Evolutionary conservation across 768 basidiomycete genomes (phyloP).

Genomic region (Phylloporus scabripes): DNA sequence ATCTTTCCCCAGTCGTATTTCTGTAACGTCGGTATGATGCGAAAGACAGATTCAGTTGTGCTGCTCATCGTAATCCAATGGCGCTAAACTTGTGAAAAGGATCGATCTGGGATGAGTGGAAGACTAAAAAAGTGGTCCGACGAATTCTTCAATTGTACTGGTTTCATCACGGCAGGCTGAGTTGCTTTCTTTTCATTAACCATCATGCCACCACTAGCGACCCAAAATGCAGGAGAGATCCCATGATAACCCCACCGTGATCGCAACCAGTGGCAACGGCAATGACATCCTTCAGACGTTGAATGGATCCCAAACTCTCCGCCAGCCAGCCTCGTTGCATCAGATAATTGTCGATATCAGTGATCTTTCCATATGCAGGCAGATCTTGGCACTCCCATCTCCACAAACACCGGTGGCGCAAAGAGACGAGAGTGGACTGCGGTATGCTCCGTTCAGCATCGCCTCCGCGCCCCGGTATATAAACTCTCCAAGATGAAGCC

Average conservation of each 20-base stretch:
- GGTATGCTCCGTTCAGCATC: conserved; percentile 3
- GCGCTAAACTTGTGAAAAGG: neutral
- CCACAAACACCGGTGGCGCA: neutral
- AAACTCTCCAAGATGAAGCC: conserved; percentile 1
- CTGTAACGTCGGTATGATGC: conserved; percentile 78
- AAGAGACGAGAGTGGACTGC: neutral
- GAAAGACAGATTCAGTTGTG: conserved; percentile 51
- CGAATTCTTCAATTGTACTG: neutral
- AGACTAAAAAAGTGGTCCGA: neutral
- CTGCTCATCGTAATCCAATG: conserved; percentile 18
- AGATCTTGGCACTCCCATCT: neutral
- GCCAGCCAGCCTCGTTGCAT: conserved; percentile 16
- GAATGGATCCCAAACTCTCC: neutral
- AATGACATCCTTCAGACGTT: neutral
- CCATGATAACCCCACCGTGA: neutral
- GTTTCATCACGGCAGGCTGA: neutral
- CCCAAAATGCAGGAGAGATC: neutral
- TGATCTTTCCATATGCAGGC: conserved; percentile 10
- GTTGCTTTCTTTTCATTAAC: neutral
- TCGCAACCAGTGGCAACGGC: neutral
- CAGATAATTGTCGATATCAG: conserved; percentile 21
- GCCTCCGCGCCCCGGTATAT: conserved; percentile 16
- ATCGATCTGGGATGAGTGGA: neutral
- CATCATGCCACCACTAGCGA: neutral
- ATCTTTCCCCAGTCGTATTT: conserved; percentile 94